Conservation (phyloP, 129 eudicot species). For the Glebionis coronaria region DNA sequence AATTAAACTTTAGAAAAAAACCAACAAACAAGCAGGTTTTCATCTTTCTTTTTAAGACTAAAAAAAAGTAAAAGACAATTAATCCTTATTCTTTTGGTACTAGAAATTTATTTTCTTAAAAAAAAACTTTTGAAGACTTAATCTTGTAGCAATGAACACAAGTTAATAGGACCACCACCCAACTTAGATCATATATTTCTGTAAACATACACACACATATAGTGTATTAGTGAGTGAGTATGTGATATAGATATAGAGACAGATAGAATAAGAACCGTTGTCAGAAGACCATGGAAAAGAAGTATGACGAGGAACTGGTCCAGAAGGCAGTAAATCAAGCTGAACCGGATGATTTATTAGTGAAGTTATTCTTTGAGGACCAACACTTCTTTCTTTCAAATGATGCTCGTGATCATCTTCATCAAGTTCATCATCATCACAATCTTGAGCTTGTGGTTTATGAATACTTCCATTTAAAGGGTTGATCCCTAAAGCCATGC, state of each 20-base stretch:
- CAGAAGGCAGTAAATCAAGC: slow-evolving; percentile 68
- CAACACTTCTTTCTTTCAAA: slow-evolving; percentile 20
- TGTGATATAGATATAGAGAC: slow-evolving; percentile 7
- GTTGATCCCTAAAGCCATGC: slow-evolving; percentile 25
- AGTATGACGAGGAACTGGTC: slow-evolving; percentile 51
- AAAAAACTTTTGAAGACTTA: no score
- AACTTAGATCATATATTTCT: no score
- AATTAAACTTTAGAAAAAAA: no score
- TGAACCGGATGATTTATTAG: slow-evolving; percentile 41
- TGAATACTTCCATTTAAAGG: slow-evolving; percentile 4
- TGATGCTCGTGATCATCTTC: neutral
- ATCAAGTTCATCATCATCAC: slow-evolving; percentile 14
- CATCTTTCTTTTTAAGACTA: no score
- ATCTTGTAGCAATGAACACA: no score
- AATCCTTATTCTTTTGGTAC: no score
- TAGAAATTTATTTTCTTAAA: no score
- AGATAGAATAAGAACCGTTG: slow-evolving; percentile 49
- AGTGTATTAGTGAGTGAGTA: neutral
- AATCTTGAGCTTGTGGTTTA: slow-evolving; percentile 4
- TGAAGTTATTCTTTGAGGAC: slow-evolving; percentile 6
- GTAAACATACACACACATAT: neutral
- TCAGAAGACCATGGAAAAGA: slow-evolving; percentile 57
- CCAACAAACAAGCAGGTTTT: no score
- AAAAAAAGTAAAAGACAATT: no score
- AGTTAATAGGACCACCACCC: no score